Base-by-base conservation (phyloP, 1,284 basidiomycete genomes). In the Ganoderma boninense region DNA sequence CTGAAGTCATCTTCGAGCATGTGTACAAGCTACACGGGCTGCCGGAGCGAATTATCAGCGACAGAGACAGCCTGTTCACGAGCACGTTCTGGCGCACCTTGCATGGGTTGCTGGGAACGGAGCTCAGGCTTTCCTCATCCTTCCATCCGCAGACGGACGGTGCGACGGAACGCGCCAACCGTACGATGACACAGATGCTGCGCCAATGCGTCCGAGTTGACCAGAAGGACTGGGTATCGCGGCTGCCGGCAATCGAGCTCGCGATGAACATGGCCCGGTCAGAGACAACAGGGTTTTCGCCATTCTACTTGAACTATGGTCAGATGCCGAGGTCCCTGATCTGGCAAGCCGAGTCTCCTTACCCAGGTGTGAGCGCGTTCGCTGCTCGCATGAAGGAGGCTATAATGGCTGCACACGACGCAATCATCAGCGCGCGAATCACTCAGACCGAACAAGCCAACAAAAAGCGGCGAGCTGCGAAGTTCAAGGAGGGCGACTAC, bases 241-340 rank as follows among this genome's bases (percentile, higher is more conserved):
- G 29, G 14, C 18, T 57, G 16, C 54, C 29, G 2, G 54, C 54
- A 7, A 29, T 35, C 8, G 32, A 35, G 29, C 26, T 57, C 3
- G 64, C 64, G 1, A 65, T 65, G 38, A 65, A 65, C 35, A 42
- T 56, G 49, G 77, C 79, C 20, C 62, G 20, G 23, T 3, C 77
- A 74, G 56, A 54, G 83, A 44, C 81, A 79, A 5, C 20, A 78
- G 83, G 69, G 80, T 82, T 70, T 54, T 59, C 78, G 42, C 80
- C 80, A 0, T 80, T 80, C 62, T 72, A 76, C n/a, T 62, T 80
- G 0, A 77, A 75, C 29, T 64, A 67, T 38, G 75, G 77, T 18
- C 64, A 61, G 23, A 67, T 65, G 64, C 72, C 70, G 4, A 44
- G 38, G 1, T 42, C 65, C 0, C 18, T 75, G 16, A 38, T 70